Evolutionary conservation across 768 basidiomycete genomes (phyloP).

Genomic region (Phanerochaete carnosa): DNA sequence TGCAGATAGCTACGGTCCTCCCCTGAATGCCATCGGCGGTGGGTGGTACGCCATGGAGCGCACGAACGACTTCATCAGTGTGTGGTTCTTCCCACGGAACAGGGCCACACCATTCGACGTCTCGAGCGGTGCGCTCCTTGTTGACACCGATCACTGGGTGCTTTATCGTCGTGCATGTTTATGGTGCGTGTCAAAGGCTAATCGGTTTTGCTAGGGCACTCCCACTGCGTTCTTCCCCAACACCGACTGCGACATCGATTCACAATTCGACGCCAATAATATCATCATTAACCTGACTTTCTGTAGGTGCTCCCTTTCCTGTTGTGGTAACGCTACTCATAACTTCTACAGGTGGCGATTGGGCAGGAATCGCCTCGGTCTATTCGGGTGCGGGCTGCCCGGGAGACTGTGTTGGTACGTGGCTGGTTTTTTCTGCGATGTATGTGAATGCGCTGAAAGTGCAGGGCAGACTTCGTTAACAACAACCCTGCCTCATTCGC

Average conservation of each 20-base stretch:
- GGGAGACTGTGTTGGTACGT: constrained; percentile 49
- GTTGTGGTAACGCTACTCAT: not conserved
- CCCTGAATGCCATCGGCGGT: constrained; percentile 57
- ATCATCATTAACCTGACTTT: constrained; percentile 71
- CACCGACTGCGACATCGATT: constrained; percentile 51
- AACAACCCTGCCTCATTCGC: constrained; percentile 63
- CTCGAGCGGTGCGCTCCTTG: constrained; percentile 31
- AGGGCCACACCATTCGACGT: constrained; percentile 45
- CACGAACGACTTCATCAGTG: constrained; percentile 51
- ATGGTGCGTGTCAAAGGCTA: not conserved
- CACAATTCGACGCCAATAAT: constrained; percentile 52
- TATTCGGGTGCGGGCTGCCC: constrained; percentile 51
- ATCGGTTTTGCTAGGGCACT: constrained; percentile 40
- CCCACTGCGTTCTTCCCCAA: constrained; percentile 63
- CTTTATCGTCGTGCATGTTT: not conserved
- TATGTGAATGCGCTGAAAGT: not conserved
- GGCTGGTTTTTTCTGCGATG: not conserved
- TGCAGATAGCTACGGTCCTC: constrained; percentile 50
- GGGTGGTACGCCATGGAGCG: constrained; percentile 68
- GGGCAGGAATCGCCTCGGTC: constrained; percentile 43
- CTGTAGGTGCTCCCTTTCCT: constrained; percentile 39
- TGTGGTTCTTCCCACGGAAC: constrained; percentile 69
- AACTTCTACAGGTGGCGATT: constrained; percentile 48
- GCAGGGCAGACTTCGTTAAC: constrained; percentile 54
- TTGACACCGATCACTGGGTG: constrained; percentile 56